Base-by-base conservation (phyloP, 1,139 yeast genomes). In the Spencermartinsiella ligniputridi region DNA sequence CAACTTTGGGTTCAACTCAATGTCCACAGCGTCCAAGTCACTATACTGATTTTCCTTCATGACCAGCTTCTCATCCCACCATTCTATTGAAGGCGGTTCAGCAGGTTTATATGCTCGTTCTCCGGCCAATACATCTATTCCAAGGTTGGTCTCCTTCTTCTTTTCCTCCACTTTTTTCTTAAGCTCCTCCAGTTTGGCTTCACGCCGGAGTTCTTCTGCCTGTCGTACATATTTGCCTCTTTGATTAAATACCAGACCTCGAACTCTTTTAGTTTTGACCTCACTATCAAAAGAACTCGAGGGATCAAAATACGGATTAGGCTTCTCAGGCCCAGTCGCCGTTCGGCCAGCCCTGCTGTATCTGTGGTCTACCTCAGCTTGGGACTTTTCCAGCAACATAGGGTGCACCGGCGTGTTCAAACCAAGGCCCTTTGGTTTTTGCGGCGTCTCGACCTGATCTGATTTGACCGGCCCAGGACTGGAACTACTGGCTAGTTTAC, bases 31-130 rank as follows among this genome's bases (percentile, higher is more conserved):
- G 49, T 61, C 58, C 13, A 60, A 55, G 38, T 61, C 45, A 45
- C 57, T 48, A 29, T 51, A 55, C 44, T 60, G 56, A 35, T 60
- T 54, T 35, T 62, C 54, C 8, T 57, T 46, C 9, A 43, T 37
- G 18, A 62, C 37, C 2, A 69, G 73, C 8, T 77, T 78, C 46
- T 68, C 63, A 62, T 87, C 95, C 96, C 96, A 87, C 95, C 95
- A 86, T 61, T 86, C 95, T 2, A 79, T 66, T 11, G 50, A 52
- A 0, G 92, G 92, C 0, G 89, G 89, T 18, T 46, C 57, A 1
- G 57, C 63, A 0, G 69, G 68, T 44, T 65, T 63, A 57, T 73
- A 83, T 8, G 62, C 55, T 3, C 75, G 72, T 54, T 83, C 94
- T 1, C 78, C 81, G 0, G 74, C 50, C 2, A 59, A 56, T 17